Evolutionary conservation across 805 yeast species (phyloP).

Genomic region (Zygosaccharomyces lentus): DNA sequence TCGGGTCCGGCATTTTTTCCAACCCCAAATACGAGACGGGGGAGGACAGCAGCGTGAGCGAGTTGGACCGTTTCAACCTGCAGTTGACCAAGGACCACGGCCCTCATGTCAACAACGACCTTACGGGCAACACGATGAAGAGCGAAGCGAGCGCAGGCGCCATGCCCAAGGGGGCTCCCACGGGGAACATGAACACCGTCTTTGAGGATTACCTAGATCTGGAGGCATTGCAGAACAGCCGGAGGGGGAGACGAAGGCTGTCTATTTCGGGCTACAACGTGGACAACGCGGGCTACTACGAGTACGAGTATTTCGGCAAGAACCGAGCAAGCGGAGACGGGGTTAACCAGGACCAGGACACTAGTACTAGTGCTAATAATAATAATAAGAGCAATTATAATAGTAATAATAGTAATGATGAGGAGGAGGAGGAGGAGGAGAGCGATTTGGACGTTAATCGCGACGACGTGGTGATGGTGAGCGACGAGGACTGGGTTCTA

Average conservation of each 20-base stretch:
- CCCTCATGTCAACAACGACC: constrained; percentile 22
- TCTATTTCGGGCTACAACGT: constrained; percentile 31
- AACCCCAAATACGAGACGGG: constrained; percentile 3
- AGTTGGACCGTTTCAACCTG: constrained; percentile 16
- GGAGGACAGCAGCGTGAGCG: neutral
- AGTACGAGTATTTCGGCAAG: constrained; percentile 30
- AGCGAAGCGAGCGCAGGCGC: constrained; percentile 13
- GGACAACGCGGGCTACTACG: constrained; percentile 29
- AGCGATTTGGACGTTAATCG: neutral
- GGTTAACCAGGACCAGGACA: constrained; percentile 12
- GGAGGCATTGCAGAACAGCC: constrained; percentile 9
- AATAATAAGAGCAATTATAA: neutral
- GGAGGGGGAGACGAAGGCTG: constrained; percentile 18
- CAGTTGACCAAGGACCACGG: constrained; percentile 14
- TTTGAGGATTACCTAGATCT: constrained; percentile 13
- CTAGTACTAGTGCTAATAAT: neutral
- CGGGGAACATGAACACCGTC: constrained; percentile 3
- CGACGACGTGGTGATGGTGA: constrained; percentile 11
- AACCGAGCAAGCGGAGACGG: constrained; percentile 4
- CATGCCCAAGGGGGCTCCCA: neutral
- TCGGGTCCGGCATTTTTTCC: constrained; percentile 11
- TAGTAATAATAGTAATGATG: constrained; percentile 4
- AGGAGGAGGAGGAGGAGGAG: neutral
- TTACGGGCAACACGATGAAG: constrained; percentile 32
- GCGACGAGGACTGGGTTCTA: constrained; percentile 12